These are phyloP conservation scores for Eutrema japonicum DNA, from an alignment of 345 rosid genomes.

Conservation along the genomic window DNA sequence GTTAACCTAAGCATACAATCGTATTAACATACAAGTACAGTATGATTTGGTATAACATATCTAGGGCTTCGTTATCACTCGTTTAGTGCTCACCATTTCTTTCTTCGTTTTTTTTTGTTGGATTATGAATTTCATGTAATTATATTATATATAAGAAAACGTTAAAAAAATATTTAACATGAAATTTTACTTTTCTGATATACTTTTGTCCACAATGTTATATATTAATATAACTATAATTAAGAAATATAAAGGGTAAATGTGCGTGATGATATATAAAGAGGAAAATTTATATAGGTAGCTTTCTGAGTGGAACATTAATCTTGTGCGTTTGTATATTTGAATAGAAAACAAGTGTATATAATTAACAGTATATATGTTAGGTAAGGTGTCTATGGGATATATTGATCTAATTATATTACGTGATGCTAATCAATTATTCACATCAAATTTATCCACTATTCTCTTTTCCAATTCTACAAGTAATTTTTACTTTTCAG, in stretches of 20 bases:
- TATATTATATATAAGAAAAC: background rate
- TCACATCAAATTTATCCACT: conserved; percentile 15
- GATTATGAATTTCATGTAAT: background rate
- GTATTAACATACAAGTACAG: background rate
- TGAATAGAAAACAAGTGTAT: conserved; percentile 10
- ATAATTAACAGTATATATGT: conserved; percentile 6
- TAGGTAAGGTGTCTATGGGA: conserved; percentile 38
- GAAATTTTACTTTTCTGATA: background rate
- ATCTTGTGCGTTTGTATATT: conserved; percentile 35
- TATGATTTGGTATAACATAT: conserved; percentile 9
- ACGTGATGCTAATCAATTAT: conserved; percentile 10
- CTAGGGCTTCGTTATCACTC: background rate
- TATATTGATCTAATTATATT: conserved; percentile 8
- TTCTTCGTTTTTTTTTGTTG: background rate
- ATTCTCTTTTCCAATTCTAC: conserved; percentile 4
- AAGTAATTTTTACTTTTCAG: background rate
- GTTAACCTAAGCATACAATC: background rate
- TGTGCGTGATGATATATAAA: conserved; percentile 16
- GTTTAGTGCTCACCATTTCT: background rate
- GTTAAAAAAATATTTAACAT: background rate
- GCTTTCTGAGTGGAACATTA: conserved; percentile 34
- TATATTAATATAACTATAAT: background rate
- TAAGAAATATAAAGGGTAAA: background rate
- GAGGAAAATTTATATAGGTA: background rate
- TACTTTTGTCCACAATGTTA: background rate